These are phyloP conservation scores for Ascosphaera aggregata DNA, from an alignment of 2,329 filamentous ascomycete species.

Conservation along the genomic window DNA sequence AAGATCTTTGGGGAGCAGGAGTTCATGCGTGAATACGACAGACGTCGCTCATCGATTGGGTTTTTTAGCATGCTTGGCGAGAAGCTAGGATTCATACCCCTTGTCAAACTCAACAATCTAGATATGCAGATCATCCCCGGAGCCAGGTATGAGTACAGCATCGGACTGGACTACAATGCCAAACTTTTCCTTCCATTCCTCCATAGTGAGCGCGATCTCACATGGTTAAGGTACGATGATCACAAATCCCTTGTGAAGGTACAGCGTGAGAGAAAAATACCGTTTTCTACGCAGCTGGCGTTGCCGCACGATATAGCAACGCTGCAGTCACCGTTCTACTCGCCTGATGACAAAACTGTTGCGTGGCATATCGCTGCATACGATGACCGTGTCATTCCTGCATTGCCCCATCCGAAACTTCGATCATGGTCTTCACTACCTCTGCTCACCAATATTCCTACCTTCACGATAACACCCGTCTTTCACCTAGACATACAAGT, in stretches of 20 bases:
- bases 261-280: conserved; percentile 15
- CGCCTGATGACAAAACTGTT: conserved; percentile 10
- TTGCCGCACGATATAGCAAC: conserved; percentile 16
- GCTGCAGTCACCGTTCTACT: conserved; percentile 14
- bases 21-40: conserved; percentile 22
- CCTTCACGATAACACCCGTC: conserved; percentile 22
- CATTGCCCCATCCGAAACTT: conserved; percentile 17
- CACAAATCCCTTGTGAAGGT: conserved; percentile 13
- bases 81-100: conserved; percentile 15
- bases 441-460: conserved; percentile 25
- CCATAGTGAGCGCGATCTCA: conserved; percentile 17
- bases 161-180: conserved; percentile 29
- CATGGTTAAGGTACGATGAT: conserved; percentile 19
- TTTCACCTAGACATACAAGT: conserved; percentile 19
- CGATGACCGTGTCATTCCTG: conserved; percentile 19
- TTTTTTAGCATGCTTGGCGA: conserved; percentile 18
- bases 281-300: conserved; percentile 15
- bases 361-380: conserved; percentile 11
- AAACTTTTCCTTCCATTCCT: conserved; percentile 25
- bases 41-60: conserved; percentile 12
- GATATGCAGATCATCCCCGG: conserved; percentile 14
- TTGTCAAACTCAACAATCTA: conserved; percentile 15
- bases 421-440: conserved; percentile 20
- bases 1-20: conserved; percentile 31
- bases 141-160: conserved; percentile 25